Evolutionary conservation across 1,284 basidiomycete species (phyloP).

Genomic region (Phellopilus nigrolimitatus): DNA sequence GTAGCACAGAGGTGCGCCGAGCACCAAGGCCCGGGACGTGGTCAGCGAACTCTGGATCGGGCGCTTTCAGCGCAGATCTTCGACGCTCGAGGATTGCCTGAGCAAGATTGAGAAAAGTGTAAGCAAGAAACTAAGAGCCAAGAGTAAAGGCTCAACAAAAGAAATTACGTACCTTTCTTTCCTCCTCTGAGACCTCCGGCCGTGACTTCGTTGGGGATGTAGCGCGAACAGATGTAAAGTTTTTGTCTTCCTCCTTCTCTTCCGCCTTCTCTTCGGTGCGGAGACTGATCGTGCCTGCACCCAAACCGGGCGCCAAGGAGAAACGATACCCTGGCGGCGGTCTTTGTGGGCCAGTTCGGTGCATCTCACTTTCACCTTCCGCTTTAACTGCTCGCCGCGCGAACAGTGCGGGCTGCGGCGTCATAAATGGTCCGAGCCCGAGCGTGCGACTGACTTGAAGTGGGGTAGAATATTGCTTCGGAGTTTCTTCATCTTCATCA

Average conservation of each 20-base stretch:
- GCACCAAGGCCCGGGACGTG: conserved; percentile 40
- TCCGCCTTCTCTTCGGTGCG: conserved; percentile 6
- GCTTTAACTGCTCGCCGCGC: neutral
- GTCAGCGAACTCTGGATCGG: conserved; percentile 49
- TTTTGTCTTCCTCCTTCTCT: neutral
- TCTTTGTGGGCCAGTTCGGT: conserved; percentile 16
- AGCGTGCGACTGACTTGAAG: conserved; percentile 16
- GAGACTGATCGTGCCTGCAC: neutral
- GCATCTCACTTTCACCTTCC: neutral
- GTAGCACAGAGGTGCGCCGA: conserved; percentile 24
- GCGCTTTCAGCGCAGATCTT: conserved; percentile 47
- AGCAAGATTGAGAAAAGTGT: no score
- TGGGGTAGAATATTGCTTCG: conserved; percentile 18
- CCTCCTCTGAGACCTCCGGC: conserved; percentile 41
- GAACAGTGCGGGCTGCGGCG: conserved; percentile 23
- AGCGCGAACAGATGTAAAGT: neutral
- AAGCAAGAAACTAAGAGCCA: neutral
- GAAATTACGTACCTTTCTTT: conserved; percentile 38
- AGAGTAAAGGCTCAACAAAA: conserved; percentile 1
- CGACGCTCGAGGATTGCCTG: conserved; percentile 60
- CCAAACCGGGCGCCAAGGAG: conserved; percentile 9
- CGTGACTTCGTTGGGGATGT: conserved; percentile 23
- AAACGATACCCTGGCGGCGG: conserved; percentile 18
- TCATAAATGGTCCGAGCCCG: conserved; percentile 45
- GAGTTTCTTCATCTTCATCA: conserved; percentile 18